Evolutionary conservation across 208 protist species (phyloP).

Genomic region (Naegleria gruberi): DNA sequence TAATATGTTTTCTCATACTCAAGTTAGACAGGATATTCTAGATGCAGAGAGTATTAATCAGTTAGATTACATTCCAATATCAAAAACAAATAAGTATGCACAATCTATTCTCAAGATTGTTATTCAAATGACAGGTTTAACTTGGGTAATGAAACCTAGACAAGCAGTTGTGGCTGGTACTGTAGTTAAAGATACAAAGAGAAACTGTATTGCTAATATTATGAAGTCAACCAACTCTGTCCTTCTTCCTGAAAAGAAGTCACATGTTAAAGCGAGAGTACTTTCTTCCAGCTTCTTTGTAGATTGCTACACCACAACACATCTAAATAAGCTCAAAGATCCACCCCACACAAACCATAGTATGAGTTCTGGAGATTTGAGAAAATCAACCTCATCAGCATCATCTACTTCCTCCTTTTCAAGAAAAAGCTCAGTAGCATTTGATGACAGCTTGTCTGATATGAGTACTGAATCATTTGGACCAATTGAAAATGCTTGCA

Average conservation of each 20-base stretch:
- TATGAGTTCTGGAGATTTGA: no score
- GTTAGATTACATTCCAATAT: background rate
- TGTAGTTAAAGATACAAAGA: background rate
- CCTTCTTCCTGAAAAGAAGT: background rate
- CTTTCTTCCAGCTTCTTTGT: background rate
- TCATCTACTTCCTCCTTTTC: no score
- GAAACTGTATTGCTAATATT: background rate
- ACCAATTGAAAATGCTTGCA: background rate
- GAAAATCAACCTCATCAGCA: no score
- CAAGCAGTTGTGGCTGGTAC: background rate
- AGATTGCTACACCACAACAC: no score
- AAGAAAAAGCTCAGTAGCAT: no score
- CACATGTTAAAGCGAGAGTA: background rate
- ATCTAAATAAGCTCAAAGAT: no score
- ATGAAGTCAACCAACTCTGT: background rate
- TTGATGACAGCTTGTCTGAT: no score
- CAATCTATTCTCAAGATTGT: background rate
- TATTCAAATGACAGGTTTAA: background rate
- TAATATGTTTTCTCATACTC: background rate
- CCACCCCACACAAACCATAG: no score
- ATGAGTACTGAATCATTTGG: no score
- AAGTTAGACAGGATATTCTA: background rate
- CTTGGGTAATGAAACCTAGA: background rate
- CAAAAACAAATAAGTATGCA: background rate
- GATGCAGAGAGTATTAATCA: background rate